Evolutionary conservation across 2,329 filamentous ascomycete genomes (phyloP).

Genomic region (Elsinoe australis): DNA sequence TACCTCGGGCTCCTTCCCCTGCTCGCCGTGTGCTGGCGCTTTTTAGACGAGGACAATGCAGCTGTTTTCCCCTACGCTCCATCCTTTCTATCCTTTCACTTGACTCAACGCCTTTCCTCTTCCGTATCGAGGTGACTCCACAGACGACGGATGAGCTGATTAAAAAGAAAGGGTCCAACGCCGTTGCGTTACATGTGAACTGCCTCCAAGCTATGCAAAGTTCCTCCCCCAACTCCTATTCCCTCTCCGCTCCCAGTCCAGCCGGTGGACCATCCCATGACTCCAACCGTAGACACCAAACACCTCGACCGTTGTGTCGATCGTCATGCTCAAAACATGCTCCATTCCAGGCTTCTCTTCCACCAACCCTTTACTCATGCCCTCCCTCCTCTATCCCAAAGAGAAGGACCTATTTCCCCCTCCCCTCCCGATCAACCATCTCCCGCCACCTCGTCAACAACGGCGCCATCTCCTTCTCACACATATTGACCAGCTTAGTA

Average conservation of each 20-base stretch:
- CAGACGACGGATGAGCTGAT: too few species aligned
- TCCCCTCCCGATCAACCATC: constrained; percentile 27
- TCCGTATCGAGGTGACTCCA: too few species aligned
- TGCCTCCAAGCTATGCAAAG: constrained; percentile 2
- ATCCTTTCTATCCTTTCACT: not conserved
- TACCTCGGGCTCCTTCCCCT: too few species aligned
- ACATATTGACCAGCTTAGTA: constrained; percentile 40
- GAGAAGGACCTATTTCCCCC: not conserved
- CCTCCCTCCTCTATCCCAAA: not conserved
- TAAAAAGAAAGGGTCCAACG: too few species aligned
- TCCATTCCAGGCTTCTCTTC: too few species aligned
- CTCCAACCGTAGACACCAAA: too few species aligned
- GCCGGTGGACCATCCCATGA: too few species aligned
- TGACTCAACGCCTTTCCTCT: not conserved
- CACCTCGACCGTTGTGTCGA: too few species aligned
- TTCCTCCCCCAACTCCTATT: not conserved
- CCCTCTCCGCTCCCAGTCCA: not conserved
- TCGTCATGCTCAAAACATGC: too few species aligned
- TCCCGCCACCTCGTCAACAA: constrained; percentile 36
- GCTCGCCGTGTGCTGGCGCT: too few species aligned
- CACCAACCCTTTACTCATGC: not conserved
- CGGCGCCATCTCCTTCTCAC: constrained; percentile 56
- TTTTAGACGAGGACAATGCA: too few species aligned
- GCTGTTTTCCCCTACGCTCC: not conserved
- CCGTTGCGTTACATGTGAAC: constrained; percentile 1